phyloP scores from a whole-genome alignment of 257 asterid genomes.

The Nicotiana sylvestris region DNA sequence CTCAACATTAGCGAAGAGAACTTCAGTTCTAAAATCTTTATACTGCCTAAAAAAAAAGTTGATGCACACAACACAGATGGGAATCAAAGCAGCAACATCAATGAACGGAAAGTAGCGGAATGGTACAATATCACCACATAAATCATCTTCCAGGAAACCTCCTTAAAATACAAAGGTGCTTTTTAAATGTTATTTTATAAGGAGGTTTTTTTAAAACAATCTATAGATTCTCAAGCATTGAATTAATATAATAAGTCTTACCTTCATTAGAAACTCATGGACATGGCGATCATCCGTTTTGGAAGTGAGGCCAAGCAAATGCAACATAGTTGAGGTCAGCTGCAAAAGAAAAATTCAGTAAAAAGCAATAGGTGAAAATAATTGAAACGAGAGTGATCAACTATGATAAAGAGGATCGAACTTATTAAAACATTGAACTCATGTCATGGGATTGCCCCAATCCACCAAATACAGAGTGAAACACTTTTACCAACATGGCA shows the following conservation, averaged over 20 bases:
- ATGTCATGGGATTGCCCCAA: not conserved
- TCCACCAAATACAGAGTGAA: not conserved
- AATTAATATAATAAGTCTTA: constrained; percentile 29
- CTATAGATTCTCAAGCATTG: not conserved
- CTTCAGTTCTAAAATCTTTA: not conserved
- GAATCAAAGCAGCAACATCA: not conserved
- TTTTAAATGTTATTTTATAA: not conserved
- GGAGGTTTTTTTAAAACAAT: not conserved
- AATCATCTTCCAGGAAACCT: not conserved
- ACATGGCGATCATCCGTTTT: constrained; percentile 41
- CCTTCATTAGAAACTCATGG: constrained; percentile 69
- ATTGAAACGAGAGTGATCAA: not conserved
- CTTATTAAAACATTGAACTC: not conserved
- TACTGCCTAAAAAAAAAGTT: not conserved
- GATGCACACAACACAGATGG: not conserved
- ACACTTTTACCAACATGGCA: not conserved
- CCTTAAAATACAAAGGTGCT: not conserved
- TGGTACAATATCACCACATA: not conserved
- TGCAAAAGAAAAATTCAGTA: constrained; percentile 31
- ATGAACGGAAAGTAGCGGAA: not conserved
- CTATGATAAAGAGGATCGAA: not conserved
- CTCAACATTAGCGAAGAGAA: not conserved
- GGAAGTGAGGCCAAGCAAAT: constrained; percentile 80
- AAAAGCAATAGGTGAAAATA: not conserved
- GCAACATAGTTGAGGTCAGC: constrained; percentile 90